Evolutionary conservation across 306 rosid species (phyloP).

Genomic region (Lablab purpureus): DNA sequence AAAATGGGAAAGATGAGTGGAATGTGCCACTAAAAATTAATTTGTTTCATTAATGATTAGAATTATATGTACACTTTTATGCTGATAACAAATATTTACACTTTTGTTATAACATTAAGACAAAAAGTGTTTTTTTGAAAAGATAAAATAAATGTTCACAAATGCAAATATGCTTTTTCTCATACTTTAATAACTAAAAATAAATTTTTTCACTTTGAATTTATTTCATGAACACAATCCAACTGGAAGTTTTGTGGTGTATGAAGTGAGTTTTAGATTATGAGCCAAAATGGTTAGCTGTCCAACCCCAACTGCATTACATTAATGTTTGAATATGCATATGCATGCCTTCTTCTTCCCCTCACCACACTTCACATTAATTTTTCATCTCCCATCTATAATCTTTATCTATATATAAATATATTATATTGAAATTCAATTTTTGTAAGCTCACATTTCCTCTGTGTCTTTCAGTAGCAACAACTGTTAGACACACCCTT

Average conservation of each 20-base stretch:
- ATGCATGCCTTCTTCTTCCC: constrained; percentile 34
- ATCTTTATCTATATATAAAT: background rate
- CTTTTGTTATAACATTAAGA: background rate
- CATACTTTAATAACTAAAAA: background rate
- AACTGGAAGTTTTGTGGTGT: background rate
- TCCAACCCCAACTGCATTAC: constrained; percentile 77
- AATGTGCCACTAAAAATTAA: background rate
- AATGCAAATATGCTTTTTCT: background rate
- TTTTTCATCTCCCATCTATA: background rate
- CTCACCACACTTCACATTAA: constrained; percentile 38
- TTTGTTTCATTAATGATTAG: background rate
- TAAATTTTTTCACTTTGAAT: background rate
- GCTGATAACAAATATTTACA: background rate
- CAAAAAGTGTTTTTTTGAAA: background rate
- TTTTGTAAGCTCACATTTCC: constrained; percentile 2
- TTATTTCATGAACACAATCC: background rate
- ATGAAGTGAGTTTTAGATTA: constrained; percentile 42
- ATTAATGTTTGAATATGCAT: constrained; percentile 50
- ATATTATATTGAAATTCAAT: background rate
- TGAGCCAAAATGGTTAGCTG: constrained; percentile 54
- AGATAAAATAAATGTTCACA: background rate
- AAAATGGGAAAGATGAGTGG: too few species aligned
- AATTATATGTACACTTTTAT: too few species aligned
- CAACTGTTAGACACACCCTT: background rate
- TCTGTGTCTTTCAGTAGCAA: background rate